These are phyloP conservation scores for Nymphaea colorata DNA, from an alignment of 164 flowering plant species.

Conservation along the genomic window DNA sequence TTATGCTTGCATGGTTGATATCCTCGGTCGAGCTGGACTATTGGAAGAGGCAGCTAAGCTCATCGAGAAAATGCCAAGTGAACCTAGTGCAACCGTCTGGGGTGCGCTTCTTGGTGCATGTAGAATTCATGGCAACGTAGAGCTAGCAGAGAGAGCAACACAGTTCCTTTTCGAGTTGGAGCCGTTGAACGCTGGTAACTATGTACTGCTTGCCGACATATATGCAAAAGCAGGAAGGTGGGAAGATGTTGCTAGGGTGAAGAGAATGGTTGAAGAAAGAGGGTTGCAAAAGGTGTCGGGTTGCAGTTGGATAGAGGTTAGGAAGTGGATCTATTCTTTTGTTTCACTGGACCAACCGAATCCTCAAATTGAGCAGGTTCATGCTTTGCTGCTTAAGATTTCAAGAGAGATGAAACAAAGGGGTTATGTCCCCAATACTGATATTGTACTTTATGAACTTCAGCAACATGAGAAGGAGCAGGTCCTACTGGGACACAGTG, in stretches of 20 bases:
- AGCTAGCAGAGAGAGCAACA: slow-evolving; percentile 13
- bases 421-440: slow-evolving; percentile 4
- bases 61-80: slow-evolving; percentile 8
- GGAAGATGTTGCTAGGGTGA: slow-evolving; percentile 6
- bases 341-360: slow-evolving; percentile 9
- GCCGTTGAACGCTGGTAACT: slow-evolving; percentile 13
- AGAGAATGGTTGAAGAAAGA: slow-evolving; percentile 5
- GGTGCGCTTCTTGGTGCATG: slow-evolving; percentile 17
- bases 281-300: slow-evolving; percentile 10
- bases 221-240: slow-evolving; percentile 2
- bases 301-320: slow-evolving; percentile 12
- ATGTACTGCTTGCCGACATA: slow-evolving; percentile 12
- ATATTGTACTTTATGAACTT: slow-evolving; percentile 1
- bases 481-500: slow-evolving; percentile 7
- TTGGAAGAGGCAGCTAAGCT: slow-evolving; percentile 12
- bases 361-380: slow-evolving; percentile 8
- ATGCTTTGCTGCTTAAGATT: slow-evolving; percentile 7
- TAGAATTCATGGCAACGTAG: slow-evolving; percentile 12
- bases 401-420: slow-evolving; percentile 5
- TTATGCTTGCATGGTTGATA: slow-evolving; percentile 19
- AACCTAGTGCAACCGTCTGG: slow-evolving; percentile 14
- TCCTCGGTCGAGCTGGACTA: slow-evolving; percentile 17
- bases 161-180: slow-evolving; percentile 11
- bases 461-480: slow-evolving; percentile 1
- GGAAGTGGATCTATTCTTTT: slow-evolving; percentile 8